Percentiles rank a stretch among this genome's conserved stretches.
These are phyloP conservation scores for Trematosphaeria pertusa DNA, from an alignment of 2,329 filamentous ascomycete genomes.

Conservation along the genomic window DNA sequence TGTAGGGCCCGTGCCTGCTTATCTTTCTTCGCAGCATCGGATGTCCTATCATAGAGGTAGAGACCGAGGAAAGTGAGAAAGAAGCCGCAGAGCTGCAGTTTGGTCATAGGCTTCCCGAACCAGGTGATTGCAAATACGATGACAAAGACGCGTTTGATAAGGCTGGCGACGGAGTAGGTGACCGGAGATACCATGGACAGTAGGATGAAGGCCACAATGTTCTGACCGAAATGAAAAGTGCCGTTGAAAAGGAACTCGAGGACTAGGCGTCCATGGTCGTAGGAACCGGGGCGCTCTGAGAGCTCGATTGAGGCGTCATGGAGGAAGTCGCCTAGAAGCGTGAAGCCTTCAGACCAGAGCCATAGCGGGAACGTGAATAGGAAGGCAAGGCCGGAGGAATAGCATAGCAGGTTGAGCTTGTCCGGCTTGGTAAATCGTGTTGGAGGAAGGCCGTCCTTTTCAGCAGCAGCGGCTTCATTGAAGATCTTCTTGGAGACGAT, in stretches of 20 bases:
- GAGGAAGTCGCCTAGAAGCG: conserved; percentile 77
- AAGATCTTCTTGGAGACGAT: conserved; percentile 98
- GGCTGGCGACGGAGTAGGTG: conserved; percentile 92
- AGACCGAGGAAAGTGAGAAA: conserved; percentile 87
- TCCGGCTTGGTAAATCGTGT: conserved; percentile 80
- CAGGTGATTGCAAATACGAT: conserved; percentile 94
- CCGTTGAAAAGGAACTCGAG: conserved; percentile 98
- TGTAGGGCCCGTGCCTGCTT: conserved; percentile 71
- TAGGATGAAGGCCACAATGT: conserved; percentile 91
- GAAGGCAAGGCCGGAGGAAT: conserved; percentile 94
- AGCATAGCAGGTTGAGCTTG: conserved; percentile 95
- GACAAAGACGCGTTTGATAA: conserved; percentile 97
- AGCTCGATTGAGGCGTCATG: conserved; percentile 81
- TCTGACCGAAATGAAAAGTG: conserved; percentile 94
- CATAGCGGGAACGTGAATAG: conserved; percentile 88
- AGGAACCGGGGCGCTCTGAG: conserved; percentile 76
- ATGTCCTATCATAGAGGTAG: conserved; percentile 94
- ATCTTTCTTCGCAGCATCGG: conserved; percentile 86
- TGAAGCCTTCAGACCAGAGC: conserved; percentile 88
- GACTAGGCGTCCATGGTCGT: conserved; percentile 66
- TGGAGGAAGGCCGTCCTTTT: conserved; percentile 69
- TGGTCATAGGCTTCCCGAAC: conserved; percentile 91
- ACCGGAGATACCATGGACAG: conserved; percentile 94
- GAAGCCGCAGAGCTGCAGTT: conserved; percentile 83
- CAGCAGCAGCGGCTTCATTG: conserved; percentile 87